Percentiles rank a stretch among this genome's conserved stretches.
Conservation (phyloP, 2,329 filamentous ascomycete species). For the Alternaria ventricosa region DNA sequence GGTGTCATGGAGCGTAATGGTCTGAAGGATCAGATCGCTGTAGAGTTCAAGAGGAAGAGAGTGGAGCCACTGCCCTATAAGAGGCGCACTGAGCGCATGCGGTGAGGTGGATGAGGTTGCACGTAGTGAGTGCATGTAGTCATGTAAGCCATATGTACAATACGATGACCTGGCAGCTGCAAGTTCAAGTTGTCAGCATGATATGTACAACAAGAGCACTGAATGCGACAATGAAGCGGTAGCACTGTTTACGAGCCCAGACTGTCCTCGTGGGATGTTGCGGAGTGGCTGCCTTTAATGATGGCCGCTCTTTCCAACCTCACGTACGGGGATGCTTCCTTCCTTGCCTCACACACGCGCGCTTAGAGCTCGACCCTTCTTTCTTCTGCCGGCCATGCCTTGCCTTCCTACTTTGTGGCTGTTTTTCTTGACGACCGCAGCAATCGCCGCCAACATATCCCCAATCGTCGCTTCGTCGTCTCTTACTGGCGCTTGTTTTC, state of each 20-base stretch:
- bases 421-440: neutral
- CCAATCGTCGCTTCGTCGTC: neutral
- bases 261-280: neutral
- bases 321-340: neutral
- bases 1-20: conserved; percentile 83
- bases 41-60: conserved; percentile 84
- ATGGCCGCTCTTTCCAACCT: conserved; percentile 6
- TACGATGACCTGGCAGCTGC: neutral
- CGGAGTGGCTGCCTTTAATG: neutral
- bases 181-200: neutral
- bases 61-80: conserved; percentile 72
- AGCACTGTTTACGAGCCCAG: neutral
- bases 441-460: neutral
- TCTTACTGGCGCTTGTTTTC: neutral
- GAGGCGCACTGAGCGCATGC: conserved; percentile 60
- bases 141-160: conserved; percentile 12
- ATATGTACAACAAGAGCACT: neutral
- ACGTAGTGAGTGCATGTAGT: conserved; percentile 12
- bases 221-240: neutral
- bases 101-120: conserved; percentile 34
- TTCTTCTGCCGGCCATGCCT: neutral
- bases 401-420: neutral
- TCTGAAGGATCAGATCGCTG: conserved; percentile 71
- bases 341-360: neutral
- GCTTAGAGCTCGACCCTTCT: neutral